These are phyloP conservation scores for Angomonas ambiguus DNA, from an alignment of 208 protist species.

Conservation along the genomic window DNA sequence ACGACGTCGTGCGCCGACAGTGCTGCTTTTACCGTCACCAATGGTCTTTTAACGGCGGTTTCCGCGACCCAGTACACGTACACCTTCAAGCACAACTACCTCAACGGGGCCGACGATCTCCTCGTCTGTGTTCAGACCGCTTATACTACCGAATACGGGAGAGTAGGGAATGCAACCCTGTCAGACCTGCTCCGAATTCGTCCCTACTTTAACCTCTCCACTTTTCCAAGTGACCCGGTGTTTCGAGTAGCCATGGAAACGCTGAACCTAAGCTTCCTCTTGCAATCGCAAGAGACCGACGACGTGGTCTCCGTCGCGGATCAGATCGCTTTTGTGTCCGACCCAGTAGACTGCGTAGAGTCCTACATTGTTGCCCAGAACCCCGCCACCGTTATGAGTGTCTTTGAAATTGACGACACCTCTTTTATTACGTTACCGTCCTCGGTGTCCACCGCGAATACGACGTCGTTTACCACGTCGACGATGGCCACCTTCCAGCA, in stretches of 20 bases:
- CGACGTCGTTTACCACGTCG: conserved; percentile 10
- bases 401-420: conserved; percentile 58
- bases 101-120: conserved; percentile 32
- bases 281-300: conserved; percentile 59
- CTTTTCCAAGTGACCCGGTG: conserved; percentile 34
- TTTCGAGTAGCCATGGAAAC: conserved; percentile 65
- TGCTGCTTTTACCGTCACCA: conserved; percentile 42
- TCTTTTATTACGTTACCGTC: conserved; percentile 63
- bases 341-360: conserved; percentile 62
- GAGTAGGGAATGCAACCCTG: conserved; percentile 24
- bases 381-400: conserved; percentile 29
- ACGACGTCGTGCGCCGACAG: conserved; percentile 49
- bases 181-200: conserved; percentile 61
- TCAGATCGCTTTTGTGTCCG: conserved; percentile 54
- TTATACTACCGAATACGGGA: conserved; percentile 30
- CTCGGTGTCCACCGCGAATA: conserved; percentile 30
- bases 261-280: conserved; percentile 59
- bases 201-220: conserved; percentile 65
- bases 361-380: conserved; percentile 47
- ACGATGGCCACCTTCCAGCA: conserved; percentile 51
- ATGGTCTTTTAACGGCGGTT: conserved; percentile 22
- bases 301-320: conserved; percentile 59
- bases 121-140: conserved; percentile 72
- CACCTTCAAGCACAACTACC: conserved; percentile 80
- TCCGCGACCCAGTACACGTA: conserved; percentile 42